phyloP scores from a whole-genome alignment of 2,329 filamentous ascomycete genomes.

The Ophiosphaerella narmari region DNA sequence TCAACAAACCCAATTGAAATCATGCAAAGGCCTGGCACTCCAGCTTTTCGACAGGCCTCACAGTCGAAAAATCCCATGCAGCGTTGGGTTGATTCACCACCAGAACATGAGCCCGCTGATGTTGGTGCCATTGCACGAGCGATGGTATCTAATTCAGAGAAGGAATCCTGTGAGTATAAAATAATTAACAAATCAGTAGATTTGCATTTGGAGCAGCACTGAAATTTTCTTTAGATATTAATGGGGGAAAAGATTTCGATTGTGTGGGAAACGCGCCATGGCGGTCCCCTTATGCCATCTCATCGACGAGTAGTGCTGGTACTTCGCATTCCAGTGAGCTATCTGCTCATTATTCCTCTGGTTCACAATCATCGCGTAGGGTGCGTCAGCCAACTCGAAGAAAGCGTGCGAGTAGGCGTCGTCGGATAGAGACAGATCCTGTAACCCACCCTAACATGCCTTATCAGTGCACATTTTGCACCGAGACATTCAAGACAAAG shows the following conservation, averaged over 20 bases:
- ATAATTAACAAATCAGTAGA: background rate
- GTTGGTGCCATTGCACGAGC: constrained; percentile 29
- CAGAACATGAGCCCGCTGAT: constrained; percentile 33
- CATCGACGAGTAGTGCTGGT: constrained; percentile 29
- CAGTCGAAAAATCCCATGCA: constrained; percentile 27
- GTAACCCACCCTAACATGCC: constrained; percentile 16
- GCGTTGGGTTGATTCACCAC: constrained; percentile 35
- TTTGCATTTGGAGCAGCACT: background rate
- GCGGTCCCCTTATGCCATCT: constrained; percentile 17
- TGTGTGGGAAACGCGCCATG: constrained; percentile 9
- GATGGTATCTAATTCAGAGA: constrained; percentile 20
- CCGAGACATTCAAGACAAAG: constrained; percentile 36
- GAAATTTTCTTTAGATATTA: background rate
- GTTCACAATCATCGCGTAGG: constrained; percentile 21
- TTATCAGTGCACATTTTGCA: constrained; percentile 38
- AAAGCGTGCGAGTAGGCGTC: constrained; percentile 12
- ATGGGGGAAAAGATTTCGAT: background rate
- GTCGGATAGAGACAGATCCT: constrained; percentile 13
- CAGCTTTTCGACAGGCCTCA: constrained; percentile 12
- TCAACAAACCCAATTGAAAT: constrained; percentile 23
- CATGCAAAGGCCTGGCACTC: constrained; percentile 27
- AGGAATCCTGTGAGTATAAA: constrained; percentile 5
- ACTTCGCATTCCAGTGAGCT: constrained; percentile 30
- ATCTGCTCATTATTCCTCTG: constrained; percentile 17
- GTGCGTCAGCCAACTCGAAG: constrained; percentile 13